A percentile compares a stretch with the other conserved stretches of the same genome.
phyloP scores from a whole-genome alignment of 768 basidiomycete genomes.

The Tricholoma terreum region DNA sequence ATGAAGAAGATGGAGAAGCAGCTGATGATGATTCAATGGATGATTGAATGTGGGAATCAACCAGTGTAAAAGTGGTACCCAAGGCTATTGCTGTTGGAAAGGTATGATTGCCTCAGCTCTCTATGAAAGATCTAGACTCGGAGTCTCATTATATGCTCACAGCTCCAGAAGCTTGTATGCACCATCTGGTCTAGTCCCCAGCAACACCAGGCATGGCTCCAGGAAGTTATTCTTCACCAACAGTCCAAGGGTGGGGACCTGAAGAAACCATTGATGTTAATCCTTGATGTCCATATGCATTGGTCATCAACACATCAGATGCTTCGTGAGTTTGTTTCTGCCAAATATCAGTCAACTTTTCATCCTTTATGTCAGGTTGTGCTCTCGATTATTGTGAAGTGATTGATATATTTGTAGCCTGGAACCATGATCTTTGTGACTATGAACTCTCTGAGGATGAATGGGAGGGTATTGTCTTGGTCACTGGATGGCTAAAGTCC shows the following conservation, averaged over 20 bases:
- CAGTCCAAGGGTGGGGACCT: background rate
- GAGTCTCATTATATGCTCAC: no score
- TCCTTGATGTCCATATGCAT: slow-evolving; percentile 25
- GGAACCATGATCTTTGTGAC: slow-evolving; percentile 11
- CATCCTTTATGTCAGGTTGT: slow-evolving; percentile 13
- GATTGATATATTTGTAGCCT: slow-evolving; percentile 17
- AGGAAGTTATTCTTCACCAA: slow-evolving; percentile 10
- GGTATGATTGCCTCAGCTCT: no score
- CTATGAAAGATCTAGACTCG: no score
- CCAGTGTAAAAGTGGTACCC: no score
- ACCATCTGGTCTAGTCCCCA: slow-evolving; percentile 22
- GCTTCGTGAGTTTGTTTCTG: slow-evolving; percentile 23
- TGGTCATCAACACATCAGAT: slow-evolving; percentile 31
- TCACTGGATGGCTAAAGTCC: no score
- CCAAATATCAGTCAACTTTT: no score
- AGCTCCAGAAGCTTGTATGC: slow-evolving; percentile 26
- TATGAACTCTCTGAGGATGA: no score
- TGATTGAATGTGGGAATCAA: no score
- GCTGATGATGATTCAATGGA: no score
- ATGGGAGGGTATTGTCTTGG: no score
- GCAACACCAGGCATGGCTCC: slow-evolving; percentile 15
- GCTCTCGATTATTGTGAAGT: slow-evolving; percentile 12
- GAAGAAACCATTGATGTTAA: slow-evolving; percentile 19
- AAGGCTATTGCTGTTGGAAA: slow-evolving; percentile 13
- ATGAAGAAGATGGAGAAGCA: slow-evolving; percentile 14